Conservation (phyloP, 306 rosid genomes). For the Delonix regia region DNA sequence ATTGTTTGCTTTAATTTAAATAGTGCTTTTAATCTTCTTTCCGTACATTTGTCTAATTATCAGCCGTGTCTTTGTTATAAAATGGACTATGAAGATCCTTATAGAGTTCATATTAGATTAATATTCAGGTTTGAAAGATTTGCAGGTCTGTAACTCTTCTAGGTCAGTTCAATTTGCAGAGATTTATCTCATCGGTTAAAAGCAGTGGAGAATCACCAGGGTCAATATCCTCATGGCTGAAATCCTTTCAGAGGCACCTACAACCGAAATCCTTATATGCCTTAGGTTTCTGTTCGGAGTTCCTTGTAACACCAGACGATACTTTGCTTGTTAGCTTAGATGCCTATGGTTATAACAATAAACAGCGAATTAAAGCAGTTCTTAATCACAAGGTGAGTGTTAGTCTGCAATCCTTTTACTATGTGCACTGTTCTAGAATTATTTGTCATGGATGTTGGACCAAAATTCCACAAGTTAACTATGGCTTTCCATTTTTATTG, state of each 20-base stretch:
- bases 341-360: constrained; percentile 46
- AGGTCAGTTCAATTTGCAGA: constrained; percentile 92
- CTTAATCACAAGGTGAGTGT: constrained; percentile 63
- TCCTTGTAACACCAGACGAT: constrained; percentile 65
- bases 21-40: background rate
- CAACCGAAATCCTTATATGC: constrained; percentile 73
- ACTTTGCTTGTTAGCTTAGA: constrained; percentile 69
- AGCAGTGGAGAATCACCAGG: constrained; percentile 44
- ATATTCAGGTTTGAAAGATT: constrained; percentile 43
- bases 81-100: constrained; percentile 11
- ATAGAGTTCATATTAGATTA: constrained; percentile 28
- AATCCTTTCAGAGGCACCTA: constrained; percentile 55
- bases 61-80: constrained; percentile 8
- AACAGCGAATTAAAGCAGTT: constrained; percentile 67
- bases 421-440: background rate
- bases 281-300: constrained; percentile 70
- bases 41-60: background rate
- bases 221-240: constrained; percentile 53
- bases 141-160: constrained; percentile 70
- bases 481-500: constrained; percentile 21
- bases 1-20: constrained; percentile 17
- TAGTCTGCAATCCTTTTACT: background rate
- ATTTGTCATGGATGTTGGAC: constrained; percentile 15
- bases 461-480: background rate
- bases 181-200: constrained; percentile 59